Percentiles rank a stretch among this genome's conserved stretches.
These are phyloP conservation scores for Fusarium tjaetaba DNA, from an alignment of 2,329 filamentous ascomycete genomes.

Conservation along the genomic window DNA sequence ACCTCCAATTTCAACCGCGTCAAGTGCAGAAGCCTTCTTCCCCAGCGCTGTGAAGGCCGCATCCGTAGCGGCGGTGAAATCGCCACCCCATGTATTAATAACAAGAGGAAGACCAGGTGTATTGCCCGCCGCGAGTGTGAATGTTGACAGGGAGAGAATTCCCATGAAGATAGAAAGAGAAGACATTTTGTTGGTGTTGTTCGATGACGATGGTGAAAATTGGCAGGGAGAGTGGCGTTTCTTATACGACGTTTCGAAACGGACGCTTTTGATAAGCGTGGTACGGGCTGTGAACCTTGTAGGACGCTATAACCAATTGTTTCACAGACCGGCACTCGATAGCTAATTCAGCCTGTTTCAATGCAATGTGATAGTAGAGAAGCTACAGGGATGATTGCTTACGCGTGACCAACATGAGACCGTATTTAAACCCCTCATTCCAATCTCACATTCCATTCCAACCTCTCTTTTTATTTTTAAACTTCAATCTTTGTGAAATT, in stretches of 20 bases:
- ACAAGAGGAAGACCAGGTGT: slow-evolving; percentile 59
- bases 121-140: slow-evolving; percentile 28
- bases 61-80: slow-evolving; percentile 62
- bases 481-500: background rate
- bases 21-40: slow-evolving; percentile 53
- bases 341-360: background rate
- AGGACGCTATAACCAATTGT: slow-evolving; percentile 5
- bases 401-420: slow-evolving; percentile 18
- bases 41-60: slow-evolving; percentile 56
- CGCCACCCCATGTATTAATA: slow-evolving; percentile 65
- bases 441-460: slow-evolving; percentile 6
- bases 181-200: slow-evolving; percentile 4
- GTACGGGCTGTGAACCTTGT: slow-evolving; percentile 19
- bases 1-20: slow-evolving; percentile 63
- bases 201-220: background rate
- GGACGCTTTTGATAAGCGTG: slow-evolving; percentile 12
- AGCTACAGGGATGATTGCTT: slow-evolving; percentile 10
- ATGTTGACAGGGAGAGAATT: slow-evolving; percentile 21
- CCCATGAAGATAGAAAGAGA: background rate
- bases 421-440: slow-evolving; percentile 34
- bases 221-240: slow-evolving; percentile 17
- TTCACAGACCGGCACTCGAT: background rate
- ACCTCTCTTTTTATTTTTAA: background rate
- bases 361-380: slow-evolving; percentile 2
- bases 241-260: slow-evolving; percentile 21